A percentile compares a stretch with the other conserved stretches of the same genome.
These are phyloP conservation scores for Fusarium sp. DNA, from an alignment of 2,329 filamentous ascomycete species.

Conservation along the genomic window DNA sequence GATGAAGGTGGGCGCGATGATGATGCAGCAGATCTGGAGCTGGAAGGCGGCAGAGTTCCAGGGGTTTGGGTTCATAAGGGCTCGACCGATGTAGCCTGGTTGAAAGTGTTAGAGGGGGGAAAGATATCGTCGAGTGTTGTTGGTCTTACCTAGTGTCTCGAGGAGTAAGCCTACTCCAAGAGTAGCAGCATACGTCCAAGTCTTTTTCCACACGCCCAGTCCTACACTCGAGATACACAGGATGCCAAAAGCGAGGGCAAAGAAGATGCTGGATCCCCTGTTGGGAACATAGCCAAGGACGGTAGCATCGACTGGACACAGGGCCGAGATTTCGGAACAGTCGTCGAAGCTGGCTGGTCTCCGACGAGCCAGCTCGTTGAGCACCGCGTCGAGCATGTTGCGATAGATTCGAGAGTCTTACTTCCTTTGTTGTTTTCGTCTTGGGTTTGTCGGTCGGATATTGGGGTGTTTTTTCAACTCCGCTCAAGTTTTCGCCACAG, in stretches of 20 bases:
- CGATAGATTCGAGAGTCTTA: background rate
- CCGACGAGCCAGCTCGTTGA: constrained; percentile 25
- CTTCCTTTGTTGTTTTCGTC: background rate
- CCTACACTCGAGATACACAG: constrained; percentile 55
- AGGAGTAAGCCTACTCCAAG: constrained; percentile 62
- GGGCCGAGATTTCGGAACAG: constrained; percentile 51
- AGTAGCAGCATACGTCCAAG: constrained; percentile 66
- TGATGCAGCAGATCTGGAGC: constrained; percentile 70
- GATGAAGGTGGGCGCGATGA: constrained; percentile 70
- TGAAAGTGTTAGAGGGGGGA: background rate
- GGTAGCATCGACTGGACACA: constrained; percentile 64
- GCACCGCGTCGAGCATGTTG: constrained; percentile 11
- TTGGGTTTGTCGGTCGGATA: background rate
- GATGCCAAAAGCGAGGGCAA: constrained; percentile 62
- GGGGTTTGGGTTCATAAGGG: constrained; percentile 64
- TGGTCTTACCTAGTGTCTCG: constrained; percentile 61
- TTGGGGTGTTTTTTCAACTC: background rate
- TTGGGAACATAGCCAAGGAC: constrained; percentile 69
- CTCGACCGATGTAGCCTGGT: constrained; percentile 65
- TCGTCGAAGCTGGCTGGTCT: constrained; percentile 40
- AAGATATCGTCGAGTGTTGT: background rate
- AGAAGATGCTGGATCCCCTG: constrained; percentile 66
- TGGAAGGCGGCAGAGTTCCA: constrained; percentile 67
- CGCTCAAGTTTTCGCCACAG: background rate
- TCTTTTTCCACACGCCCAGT: constrained; percentile 62